phyloP scores from a whole-genome alignment of 306 rosid genomes.

The Alnus glutinosa region DNA sequence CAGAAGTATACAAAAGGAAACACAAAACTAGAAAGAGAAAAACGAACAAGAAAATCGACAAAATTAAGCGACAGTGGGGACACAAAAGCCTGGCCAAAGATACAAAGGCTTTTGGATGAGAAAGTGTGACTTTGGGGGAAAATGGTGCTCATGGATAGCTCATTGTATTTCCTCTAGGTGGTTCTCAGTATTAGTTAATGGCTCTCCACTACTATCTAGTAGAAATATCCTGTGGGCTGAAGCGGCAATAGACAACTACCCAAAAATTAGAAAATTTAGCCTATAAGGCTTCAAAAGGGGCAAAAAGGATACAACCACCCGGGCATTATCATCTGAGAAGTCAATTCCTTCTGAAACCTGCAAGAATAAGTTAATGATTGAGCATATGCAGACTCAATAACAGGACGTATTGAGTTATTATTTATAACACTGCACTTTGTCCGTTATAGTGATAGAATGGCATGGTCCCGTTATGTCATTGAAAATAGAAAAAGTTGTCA shows the following conservation, averaged over 20 bases:
- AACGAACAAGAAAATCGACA: no score
- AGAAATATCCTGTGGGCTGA: slow-evolving; percentile 13
- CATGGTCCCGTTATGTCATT: not conserved
- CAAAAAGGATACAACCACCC: slow-evolving; percentile 89
- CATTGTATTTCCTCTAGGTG: no score
- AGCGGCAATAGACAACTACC: slow-evolving; percentile 14
- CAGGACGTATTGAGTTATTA: slow-evolving; percentile 17
- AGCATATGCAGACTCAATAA: slow-evolving; percentile 26
- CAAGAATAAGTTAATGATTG: slow-evolving; percentile 34
- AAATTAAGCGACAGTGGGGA: no score
- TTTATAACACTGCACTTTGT: not conserved
- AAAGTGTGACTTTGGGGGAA: no score
- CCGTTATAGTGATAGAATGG: not conserved
- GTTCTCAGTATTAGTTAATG: no score
- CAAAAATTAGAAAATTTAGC: not conserved
- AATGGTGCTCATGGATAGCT: no score
- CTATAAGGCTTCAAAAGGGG: not conserved
- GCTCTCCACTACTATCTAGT: not conserved
- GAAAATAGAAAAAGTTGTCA: not conserved
- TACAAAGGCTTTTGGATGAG: no score
- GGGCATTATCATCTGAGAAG: slow-evolving; percentile 91
- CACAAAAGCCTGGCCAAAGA: no score
- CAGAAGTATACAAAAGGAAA: no score
- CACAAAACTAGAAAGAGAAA: no score
- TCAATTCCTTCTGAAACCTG: slow-evolving; percentile 99